Conservation (phyloP, 768 basidiomycete species). For the Tulasnella calospora region DNA sequence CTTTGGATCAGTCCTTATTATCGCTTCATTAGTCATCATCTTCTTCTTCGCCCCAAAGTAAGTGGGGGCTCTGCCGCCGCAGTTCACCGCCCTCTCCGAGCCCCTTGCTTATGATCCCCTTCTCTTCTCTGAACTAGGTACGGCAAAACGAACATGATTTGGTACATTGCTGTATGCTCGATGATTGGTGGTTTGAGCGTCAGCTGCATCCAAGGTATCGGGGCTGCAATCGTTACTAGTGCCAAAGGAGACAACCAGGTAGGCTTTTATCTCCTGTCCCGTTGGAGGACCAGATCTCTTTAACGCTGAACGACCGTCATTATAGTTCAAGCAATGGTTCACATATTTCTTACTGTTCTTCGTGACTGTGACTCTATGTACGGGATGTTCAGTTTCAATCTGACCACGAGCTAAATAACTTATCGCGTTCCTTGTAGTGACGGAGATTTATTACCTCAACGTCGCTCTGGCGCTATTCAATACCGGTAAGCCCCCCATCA, state of each 20-base stretch:
- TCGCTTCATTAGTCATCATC: slow-evolving; percentile 61
- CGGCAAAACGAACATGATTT: slow-evolving; percentile 89
- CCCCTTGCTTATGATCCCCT: slow-evolving; percentile 28
- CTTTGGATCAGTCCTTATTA: slow-evolving; percentile 44
- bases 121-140: slow-evolving; percentile 46
- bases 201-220: slow-evolving; percentile 90
- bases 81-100: background rate
- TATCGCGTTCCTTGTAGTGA: slow-evolving; percentile 45
- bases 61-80: slow-evolving; percentile 30
- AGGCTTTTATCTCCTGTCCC: background rate
- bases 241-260: slow-evolving; percentile 75
- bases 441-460: slow-evolving; percentile 93
- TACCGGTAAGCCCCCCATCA: slow-evolving; percentile 37
- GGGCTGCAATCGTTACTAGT: slow-evolving; percentile 69
- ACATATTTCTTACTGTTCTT: slow-evolving; percentile 86
- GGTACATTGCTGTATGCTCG: slow-evolving; percentile 91
- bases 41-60: slow-evolving; percentile 78
- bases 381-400: slow-evolving; percentile 34
- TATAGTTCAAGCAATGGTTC: slow-evolving; percentile 86
- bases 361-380: slow-evolving; percentile 63
- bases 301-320: background rate
- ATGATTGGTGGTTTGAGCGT: slow-evolving; percentile 96
- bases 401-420: background rate
- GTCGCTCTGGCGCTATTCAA: slow-evolving; percentile 94
- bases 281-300: background rate